Evolutionary conservation across 2,329 filamentous ascomycete genomes (phyloP).

Genomic region (Botryotinia calthae): DNA sequence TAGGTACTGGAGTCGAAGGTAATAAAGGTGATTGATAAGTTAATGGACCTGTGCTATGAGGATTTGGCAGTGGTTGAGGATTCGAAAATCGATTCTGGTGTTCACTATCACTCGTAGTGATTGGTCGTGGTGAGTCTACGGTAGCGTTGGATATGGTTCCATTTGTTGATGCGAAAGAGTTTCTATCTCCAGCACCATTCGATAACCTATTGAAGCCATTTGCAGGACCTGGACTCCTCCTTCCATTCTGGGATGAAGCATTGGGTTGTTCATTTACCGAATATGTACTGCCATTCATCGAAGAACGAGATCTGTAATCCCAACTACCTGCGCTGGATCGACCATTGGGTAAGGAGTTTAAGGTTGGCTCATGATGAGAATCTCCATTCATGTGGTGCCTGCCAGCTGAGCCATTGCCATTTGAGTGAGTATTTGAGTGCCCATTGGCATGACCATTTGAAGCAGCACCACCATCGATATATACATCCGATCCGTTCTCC

Average conservation of each 20-base stretch:
- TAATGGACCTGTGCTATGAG: slow-evolving; percentile 37
- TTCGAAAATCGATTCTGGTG: slow-evolving; percentile 26
- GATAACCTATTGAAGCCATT: slow-evolving; percentile 31
- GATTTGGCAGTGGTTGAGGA: slow-evolving; percentile 33
- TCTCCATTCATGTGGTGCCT: slow-evolving; percentile 35
- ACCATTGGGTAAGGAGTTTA: slow-evolving; percentile 59
- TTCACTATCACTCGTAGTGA: slow-evolving; percentile 32
- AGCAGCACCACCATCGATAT: slow-evolving; percentile 30
- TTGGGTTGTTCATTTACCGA: slow-evolving; percentile 36
- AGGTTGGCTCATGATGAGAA: slow-evolving; percentile 47
- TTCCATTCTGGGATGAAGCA: slow-evolving; percentile 34
- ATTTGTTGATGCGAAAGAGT: slow-evolving; percentile 35
- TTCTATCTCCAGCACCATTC: slow-evolving; percentile 32
- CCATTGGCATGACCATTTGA: neutral
- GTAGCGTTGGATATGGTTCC: slow-evolving; percentile 28
- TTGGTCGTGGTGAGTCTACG: slow-evolving; percentile 24
- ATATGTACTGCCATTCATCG: slow-evolving; percentile 35
- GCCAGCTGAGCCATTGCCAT: slow-evolving; percentile 20
- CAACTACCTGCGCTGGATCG: slow-evolving; percentile 46
- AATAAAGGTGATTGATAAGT: slow-evolving; percentile 36
- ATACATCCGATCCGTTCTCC: slow-evolving; percentile 37
- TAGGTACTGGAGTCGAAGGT: slow-evolving; percentile 34
- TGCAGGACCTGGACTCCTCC: slow-evolving; percentile 33
- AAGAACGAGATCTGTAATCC: slow-evolving; percentile 36
- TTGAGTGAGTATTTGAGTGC: neutral